Conservation (phyloP, 2,329 filamentous ascomycete genomes). For the Diplodia intermedia region DNA sequence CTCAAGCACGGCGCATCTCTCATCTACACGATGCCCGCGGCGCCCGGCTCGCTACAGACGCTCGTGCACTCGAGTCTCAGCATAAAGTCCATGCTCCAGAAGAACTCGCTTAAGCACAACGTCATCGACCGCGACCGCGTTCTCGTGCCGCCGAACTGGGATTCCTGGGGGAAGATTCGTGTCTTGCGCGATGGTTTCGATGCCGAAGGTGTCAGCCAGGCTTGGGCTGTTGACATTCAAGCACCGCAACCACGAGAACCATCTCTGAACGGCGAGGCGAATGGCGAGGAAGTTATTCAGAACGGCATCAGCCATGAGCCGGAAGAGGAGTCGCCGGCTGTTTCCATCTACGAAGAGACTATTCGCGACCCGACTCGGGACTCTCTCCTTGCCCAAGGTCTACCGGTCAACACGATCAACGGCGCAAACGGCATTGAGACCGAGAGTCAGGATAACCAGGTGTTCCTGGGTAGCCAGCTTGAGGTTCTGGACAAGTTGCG, state of each 20-base stretch:
- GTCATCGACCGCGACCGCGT: slow-evolving; percentile 95
- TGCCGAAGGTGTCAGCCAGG: slow-evolving; percentile 81
- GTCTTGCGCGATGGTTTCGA: slow-evolving; percentile 92
- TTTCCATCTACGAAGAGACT: slow-evolving; percentile 77
- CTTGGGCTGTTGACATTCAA: slow-evolving; percentile 86
- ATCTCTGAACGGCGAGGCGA: slow-evolving; percentile 35
- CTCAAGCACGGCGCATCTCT: slow-evolving; percentile 73
- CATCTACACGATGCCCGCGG: slow-evolving; percentile 55
- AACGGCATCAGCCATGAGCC: slow-evolving; percentile 34
- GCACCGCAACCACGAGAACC: slow-evolving; percentile 36
- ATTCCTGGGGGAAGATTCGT: slow-evolving; percentile 96
- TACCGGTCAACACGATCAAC: slow-evolving; percentile 47
- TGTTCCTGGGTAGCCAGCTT: slow-evolving; percentile 77
- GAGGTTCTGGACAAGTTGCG: slow-evolving; percentile 73
- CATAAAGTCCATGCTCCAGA: slow-evolving; percentile 77
- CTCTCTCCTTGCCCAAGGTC: slow-evolving; percentile 62
- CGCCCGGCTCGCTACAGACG: slow-evolving; percentile 76
- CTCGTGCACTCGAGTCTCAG: slow-evolving; percentile 85
- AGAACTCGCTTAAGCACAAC: slow-evolving; percentile 64
- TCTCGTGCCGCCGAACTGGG: slow-evolving; percentile 94
- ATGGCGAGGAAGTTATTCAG: slow-evolving; percentile 36
- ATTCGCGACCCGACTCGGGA: slow-evolving; percentile 77
- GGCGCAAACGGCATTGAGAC: slow-evolving; percentile 64
- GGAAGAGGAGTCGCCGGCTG: slow-evolving; percentile 62
- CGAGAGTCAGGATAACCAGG: slow-evolving; percentile 75